Percentiles rank a stretch among this genome's conserved stretches.
phyloP scores from a whole-genome alignment of 2,329 filamentous ascomycete genomes.

The Niveomyces coronatus region DNA sequence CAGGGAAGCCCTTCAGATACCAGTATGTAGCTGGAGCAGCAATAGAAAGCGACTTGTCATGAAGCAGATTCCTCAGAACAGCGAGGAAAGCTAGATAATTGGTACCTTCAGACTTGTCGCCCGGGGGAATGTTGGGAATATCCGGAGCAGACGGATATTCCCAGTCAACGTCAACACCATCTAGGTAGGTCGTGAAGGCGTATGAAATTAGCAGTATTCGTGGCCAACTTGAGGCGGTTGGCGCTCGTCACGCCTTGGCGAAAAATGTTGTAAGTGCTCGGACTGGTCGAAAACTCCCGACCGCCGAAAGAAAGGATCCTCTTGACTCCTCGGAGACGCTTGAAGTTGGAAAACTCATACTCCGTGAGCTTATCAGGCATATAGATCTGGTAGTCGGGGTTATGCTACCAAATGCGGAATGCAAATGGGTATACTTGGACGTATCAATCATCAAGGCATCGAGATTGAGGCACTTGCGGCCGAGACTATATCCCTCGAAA shows the following conservation, averaged over 20 bases:
- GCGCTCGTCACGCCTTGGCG: slow-evolving; percentile 19
- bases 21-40: slow-evolving; percentile 18
- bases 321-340: slow-evolving; percentile 16
- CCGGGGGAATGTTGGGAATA: slow-evolving; percentile 11
- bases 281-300: slow-evolving; percentile 31
- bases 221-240: slow-evolving; percentile 21
- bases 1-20: slow-evolving; percentile 18
- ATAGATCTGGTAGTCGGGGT: slow-evolving; percentile 13
- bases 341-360: slow-evolving; percentile 21
- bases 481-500: slow-evolving; percentile 10
- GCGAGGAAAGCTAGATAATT: slow-evolving; percentile 10
- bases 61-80: neutral
- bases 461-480: slow-evolving; percentile 13
- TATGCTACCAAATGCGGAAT: slow-evolving; percentile 17
- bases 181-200: neutral
- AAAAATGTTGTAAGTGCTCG: slow-evolving; percentile 25
- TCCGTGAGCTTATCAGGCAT: slow-evolving; percentile 14
- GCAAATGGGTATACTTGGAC: slow-evolving; percentile 14
- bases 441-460: slow-evolving; percentile 16
- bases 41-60: slow-evolving; percentile 12
- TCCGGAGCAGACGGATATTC: slow-evolving; percentile 11
- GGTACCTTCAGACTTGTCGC: slow-evolving; percentile 7
- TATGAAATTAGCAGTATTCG: slow-evolving; percentile 16
- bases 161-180: slow-evolving; percentile 5
- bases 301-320: slow-evolving; percentile 33